These are phyloP conservation scores for Phytophthora sp. DNA, from an alignment of 352 stramenopile genomes.

Conservation along the genomic window DNA sequence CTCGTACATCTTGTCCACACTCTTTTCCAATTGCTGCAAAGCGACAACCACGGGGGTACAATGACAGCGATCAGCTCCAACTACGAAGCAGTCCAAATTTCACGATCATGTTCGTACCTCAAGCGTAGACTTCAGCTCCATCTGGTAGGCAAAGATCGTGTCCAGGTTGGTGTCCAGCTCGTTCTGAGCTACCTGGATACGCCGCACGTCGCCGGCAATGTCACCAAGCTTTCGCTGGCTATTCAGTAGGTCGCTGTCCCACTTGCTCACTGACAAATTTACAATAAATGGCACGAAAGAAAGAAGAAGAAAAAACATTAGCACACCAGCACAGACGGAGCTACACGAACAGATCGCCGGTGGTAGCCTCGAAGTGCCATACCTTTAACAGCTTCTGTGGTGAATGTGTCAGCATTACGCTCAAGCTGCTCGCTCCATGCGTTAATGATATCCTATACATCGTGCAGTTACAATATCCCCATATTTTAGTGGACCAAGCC, in stretches of 20 bases:
- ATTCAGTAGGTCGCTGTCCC: conserved; percentile 86
- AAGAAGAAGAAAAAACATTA: too few species aligned
- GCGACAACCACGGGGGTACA: neutral
- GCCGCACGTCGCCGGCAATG: conserved; percentile 80
- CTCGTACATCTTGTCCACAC: conserved; percentile 91
- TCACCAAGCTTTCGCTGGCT: conserved; percentile 87
- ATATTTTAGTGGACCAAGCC: too few species aligned
- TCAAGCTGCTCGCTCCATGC: conserved; percentile 90
- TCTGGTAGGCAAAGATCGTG: conserved; percentile 90
- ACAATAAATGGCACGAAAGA: neutral
- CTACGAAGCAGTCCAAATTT: neutral
- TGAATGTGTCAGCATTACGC: conserved; percentile 86
- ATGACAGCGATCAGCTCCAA: conserved; percentile 3
- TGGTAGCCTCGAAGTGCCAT: neutral
- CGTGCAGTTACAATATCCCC: too few species aligned
- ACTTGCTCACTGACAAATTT: conserved; percentile 71
- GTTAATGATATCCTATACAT: conserved; percentile 86
- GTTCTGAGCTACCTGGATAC: conserved; percentile 87
- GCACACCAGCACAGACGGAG: conserved; percentile 1
- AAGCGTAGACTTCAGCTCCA: conserved; percentile 89
- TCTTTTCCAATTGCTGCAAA: conserved; percentile 84
- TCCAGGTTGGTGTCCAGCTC: conserved; percentile 88
- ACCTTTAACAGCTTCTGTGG: conserved; percentile 89
- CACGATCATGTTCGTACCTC: conserved; percentile 48
- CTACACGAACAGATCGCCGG: too few species aligned